Evolutionary conservation across 2,329 filamentous ascomycete genomes (phyloP), one percentile per base, ranked within the genome.

Genomic region (Fusarium brevicatenulatum): DNA sequence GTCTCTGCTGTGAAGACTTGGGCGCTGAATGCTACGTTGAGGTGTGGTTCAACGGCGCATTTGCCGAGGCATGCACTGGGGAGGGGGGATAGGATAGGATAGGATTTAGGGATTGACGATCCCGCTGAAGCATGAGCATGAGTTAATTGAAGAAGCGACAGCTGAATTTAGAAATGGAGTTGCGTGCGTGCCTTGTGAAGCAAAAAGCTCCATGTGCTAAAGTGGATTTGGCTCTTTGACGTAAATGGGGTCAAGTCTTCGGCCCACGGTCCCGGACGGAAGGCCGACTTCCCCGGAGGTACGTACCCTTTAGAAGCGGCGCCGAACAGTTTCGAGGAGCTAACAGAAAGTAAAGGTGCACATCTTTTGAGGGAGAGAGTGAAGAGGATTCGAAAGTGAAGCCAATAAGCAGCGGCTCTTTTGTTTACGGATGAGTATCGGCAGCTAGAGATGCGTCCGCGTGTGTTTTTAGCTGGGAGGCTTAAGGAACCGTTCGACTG

Each of bases 381-480:
- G 16, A 53, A 53, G 16, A 32, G 43, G 58, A 52, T n/a, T 71
- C 47, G 19, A 71, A 34, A 25, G 21, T 32, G 25, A 61, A 53
- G 32, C 70, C 70, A 72, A 72, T 72, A 46, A 55, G 39, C 37
- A 49, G 21, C 28, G 23, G 7, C 23, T 44, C 32, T 43, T 36
- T 34, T 63, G 50, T 73, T 71, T 44, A 42, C 39, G 49, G 53
- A 50, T 40, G 54, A 59, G 57, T 39, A 25, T 59, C 70, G 70
- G 71, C 71, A 73, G 61, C 68, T 71, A 73, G 63, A 25, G 44
- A 56, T 73, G 71, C 71, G 53, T 73, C 70, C 70, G 70, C 64
- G 64, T 60, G 64, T 66, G 62, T 13, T 66, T 54, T 63, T 63
- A 66, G 63, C 52, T 66, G 62, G 50, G 39, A 66, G 63, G 63